Conservation (phyloP, 495 filamentous ascomycete species). For the Xylaria grammica region DNA sequence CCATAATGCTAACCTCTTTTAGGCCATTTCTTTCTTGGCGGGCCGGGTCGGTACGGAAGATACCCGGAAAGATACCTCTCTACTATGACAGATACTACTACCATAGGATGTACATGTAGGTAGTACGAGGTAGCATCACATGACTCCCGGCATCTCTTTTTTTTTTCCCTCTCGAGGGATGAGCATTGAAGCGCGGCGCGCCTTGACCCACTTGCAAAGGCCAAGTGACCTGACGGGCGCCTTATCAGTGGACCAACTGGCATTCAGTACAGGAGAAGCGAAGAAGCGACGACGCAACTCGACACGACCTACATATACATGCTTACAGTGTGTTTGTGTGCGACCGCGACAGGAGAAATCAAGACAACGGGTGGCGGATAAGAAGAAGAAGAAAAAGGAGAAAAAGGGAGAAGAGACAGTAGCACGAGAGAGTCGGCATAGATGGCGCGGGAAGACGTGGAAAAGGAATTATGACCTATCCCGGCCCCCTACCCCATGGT, state of each 20-base stretch:
- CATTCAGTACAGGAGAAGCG: background rate
- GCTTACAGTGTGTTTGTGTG: too few species aligned
- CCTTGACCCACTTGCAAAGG: conserved; percentile 15
- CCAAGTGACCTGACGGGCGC: background rate
- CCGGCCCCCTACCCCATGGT: conserved; percentile 49
- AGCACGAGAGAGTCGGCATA: conserved; percentile 2
- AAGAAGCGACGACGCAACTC: conserved; percentile 13
- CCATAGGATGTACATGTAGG: too few species aligned
- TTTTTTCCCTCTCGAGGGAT: background rate
- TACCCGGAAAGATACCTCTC: background rate
- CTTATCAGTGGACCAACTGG: background rate
- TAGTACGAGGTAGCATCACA: background rate
- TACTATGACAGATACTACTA: background rate
- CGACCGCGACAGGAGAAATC: background rate
- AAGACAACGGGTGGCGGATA: background rate
- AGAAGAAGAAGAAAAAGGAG: background rate
- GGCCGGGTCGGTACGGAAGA: conserved; percentile 4
- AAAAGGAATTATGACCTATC: conserved; percentile 46
- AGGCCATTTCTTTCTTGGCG: too few species aligned
- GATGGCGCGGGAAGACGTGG: conserved; percentile 29
- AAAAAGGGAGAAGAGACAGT: background rate
- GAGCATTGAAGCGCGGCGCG: conserved; percentile 3
- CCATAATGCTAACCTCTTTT: too few species aligned
- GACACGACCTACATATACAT: background rate
- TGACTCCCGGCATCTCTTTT: conserved; percentile 9